Evolutionary conservation across 768 basidiomycete species (phyloP).

Genomic region (Gloeophyllum trabeum): DNA sequence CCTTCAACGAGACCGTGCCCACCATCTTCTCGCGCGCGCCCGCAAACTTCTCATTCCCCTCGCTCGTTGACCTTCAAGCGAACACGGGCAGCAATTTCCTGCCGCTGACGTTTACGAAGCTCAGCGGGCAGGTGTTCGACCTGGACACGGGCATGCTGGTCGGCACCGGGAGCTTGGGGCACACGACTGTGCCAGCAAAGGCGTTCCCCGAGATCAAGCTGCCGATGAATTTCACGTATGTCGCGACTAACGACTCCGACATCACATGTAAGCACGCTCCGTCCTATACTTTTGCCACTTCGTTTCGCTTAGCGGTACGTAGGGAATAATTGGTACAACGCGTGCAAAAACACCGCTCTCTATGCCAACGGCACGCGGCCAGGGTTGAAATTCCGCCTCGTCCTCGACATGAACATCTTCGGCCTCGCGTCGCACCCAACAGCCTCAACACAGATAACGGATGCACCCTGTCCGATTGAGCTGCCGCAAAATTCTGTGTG

Average conservation of each 20-base stretch:
- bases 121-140: slow-evolving; percentile 64
- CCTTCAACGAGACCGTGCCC: slow-evolving; percentile 44
- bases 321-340: slow-evolving; percentile 73
- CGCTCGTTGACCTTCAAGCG: slow-evolving; percentile 60
- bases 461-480: slow-evolving; percentile 63
- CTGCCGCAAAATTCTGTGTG: slow-evolving; percentile 42
- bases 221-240: slow-evolving; percentile 78
- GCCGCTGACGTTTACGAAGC: slow-evolving; percentile 59
- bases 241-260: slow-evolving; percentile 71
- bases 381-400: slow-evolving; percentile 54
- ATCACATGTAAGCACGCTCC: slow-evolving; percentile 53
- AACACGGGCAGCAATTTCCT: slow-evolving; percentile 69
- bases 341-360: slow-evolving; percentile 51
- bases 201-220: slow-evolving; percentile 50
- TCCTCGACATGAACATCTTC: slow-evolving; percentile 54
- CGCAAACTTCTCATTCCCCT: slow-evolving; percentile 87
- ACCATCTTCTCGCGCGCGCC: slow-evolving; percentile 63
- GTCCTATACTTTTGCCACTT: not conserved
- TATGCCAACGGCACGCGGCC: slow-evolving; percentile 41
- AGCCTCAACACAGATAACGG: slow-evolving; percentile 44
- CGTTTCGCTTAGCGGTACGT: not conserved
- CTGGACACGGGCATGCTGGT: slow-evolving; percentile 52
- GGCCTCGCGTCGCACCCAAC: slow-evolving; percentile 47
- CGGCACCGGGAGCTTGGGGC: slow-evolving; percentile 52
- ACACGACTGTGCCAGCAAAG: slow-evolving; percentile 55